Percentiles rank a stretch among this genome's conserved stretches.
Conservation (phyloP, 2,329 filamentous ascomycete species). For the Thelonectria olida region DNA sequence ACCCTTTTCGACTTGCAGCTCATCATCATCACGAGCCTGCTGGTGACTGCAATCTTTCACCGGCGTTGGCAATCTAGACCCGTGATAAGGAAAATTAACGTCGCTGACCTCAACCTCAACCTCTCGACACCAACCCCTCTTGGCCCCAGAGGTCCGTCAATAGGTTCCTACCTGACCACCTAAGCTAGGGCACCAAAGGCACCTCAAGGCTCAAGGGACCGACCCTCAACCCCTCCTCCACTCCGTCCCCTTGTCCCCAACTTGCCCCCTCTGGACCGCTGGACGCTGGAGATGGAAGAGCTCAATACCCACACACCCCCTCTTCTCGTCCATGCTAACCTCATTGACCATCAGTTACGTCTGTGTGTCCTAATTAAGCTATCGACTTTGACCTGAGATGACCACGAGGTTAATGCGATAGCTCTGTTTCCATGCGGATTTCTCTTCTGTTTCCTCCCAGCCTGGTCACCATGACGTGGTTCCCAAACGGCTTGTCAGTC, state of each 20-base stretch:
- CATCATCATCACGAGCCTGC: not conserved
- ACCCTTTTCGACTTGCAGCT: not conserved
- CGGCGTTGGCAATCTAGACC: not conserved
- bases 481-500: too few relatives aligned
- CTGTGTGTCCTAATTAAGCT: slow-evolving; percentile 9
- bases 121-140: not conserved
- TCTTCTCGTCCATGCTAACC: not conserved
- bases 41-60: not conserved
- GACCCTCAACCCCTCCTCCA: too few relatives aligned
- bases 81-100: not conserved
- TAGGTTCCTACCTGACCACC: not conserved
- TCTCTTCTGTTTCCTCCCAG: not conserved
- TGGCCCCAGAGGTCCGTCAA: too few relatives aligned
- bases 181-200: too few relatives aligned
- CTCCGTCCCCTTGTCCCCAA: too few relatives aligned
- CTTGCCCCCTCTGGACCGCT: not conserved
- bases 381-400: slow-evolving; percentile 5
- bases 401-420: not conserved
- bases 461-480: not conserved
- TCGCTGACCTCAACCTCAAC: not conserved
- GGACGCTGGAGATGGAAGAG: not conserved
- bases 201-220: too few relatives aligned
- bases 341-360: not conserved
- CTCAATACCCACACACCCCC: not conserved
- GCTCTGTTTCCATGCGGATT: not conserved